Evolutionary conservation across 1,284 basidiomycete genomes (phyloP), one percentile per base, ranked within the genome.

Genomic region (Fomitopsis pinicola): DNA sequence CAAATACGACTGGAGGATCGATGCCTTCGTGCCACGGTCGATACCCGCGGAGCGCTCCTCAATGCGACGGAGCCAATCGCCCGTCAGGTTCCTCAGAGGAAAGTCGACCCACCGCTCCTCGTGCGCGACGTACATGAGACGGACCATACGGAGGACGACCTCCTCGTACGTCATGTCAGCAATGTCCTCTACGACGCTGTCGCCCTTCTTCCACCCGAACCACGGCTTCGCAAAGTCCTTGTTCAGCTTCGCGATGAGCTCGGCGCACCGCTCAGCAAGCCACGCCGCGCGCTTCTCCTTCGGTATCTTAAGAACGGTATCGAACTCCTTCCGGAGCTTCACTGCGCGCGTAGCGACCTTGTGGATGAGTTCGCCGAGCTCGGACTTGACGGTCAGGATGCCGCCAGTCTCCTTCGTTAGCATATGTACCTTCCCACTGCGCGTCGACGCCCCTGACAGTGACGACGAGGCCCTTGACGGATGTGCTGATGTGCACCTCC

Each of bases 161-260:
- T 99, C 97, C 79, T 98, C 95, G 77, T 99, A 99, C 17, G 97
- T 98, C 97, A 99, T 98, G 71, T 97, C 94, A 30, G 89, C 87
- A 59, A 99, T 82, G 73, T 97, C 94, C 64, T 88, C 86, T 44
- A 92, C 92, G 67, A 93, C 86, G 10, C 78, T 83, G 5, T 88
- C 95, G 74, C 92, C 91, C 77, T 94, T 94, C 88, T 97, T 98
- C 85, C 88, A 89, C 22, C 91, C 92, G 72, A 98, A 98, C 95
- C 94, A 96, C 5, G 93, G 94, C 81, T 99, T 99, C 68, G 91
- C 87, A 77, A 98, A 98, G 79, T 98, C 94, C 71, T 83, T 88
- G 84, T 99, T 99, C 63, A 99, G 81, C 74, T 96, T 94, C 63
- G 82, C 83, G 71, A 99, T 97, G 59, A 99, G 85, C 72, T 95